Conservation (phyloP, 805 yeast genomes). For the Pichia phayaonensis region DNA sequence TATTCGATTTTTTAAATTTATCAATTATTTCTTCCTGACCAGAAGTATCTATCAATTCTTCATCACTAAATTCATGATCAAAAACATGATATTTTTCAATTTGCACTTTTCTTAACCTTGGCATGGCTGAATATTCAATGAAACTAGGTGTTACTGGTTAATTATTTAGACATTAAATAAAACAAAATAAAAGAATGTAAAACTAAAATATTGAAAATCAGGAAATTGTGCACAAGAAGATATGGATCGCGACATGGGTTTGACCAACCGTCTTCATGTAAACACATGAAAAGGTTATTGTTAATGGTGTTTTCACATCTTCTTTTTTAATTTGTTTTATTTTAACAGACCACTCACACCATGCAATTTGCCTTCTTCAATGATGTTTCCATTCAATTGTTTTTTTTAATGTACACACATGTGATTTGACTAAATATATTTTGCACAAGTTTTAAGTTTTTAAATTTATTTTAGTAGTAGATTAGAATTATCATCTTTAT, state of each 20-base stretch:
- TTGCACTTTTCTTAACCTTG: slow-evolving; percentile 23
- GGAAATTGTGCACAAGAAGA: too few species aligned
- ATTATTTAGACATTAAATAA: too few species aligned
- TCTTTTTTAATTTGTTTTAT: background rate
- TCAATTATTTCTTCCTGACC: slow-evolving; percentile 22
- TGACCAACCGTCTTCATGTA: too few species aligned
- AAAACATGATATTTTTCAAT: slow-evolving; percentile 17
- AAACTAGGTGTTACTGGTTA: too few species aligned
- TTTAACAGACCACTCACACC: background rate
- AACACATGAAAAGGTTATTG: too few species aligned
- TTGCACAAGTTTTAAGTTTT: background rate
- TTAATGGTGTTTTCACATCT: too few species aligned
- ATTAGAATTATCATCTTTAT: background rate
- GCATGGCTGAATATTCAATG: slow-evolving; percentile 15
- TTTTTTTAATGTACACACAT: background rate
- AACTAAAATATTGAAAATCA: too few species aligned
- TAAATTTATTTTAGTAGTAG: background rate
- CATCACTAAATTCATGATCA: slow-evolving; percentile 6
- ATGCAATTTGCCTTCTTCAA: background rate
- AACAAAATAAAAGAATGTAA: too few species aligned
- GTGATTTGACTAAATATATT: background rate
- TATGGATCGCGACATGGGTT: too few species aligned
- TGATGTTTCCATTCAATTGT: background rate
- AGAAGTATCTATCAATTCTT: slow-evolving; percentile 14
- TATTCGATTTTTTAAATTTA: background rate